Percentiles rank a stretch among this genome's conserved stretches.
Conservation (phyloP, 257 asterid genomes). For the Lithospermum erythrorhizon region DNA sequence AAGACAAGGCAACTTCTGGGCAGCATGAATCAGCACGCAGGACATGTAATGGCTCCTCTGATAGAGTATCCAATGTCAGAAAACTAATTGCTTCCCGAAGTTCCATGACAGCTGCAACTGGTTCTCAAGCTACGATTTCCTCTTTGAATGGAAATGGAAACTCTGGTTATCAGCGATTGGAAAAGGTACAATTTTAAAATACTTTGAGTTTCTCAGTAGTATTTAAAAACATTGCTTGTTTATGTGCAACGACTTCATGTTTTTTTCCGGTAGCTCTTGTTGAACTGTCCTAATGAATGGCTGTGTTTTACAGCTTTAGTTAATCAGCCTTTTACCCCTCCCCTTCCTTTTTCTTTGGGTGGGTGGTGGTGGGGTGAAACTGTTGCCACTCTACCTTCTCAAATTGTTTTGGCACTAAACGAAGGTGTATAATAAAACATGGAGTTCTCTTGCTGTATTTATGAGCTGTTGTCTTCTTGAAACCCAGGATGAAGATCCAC, state of each 20-base stretch:
- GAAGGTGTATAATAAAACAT: no score
- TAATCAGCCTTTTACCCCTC: no score
- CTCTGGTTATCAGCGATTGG: constrained; percentile 21
- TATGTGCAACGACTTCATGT: neutral
- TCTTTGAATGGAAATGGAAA: constrained; percentile 28
- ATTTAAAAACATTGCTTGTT: no score
- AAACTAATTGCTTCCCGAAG: constrained; percentile 26
- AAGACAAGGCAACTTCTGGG: constrained; percentile 31
- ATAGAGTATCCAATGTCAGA: constrained; percentile 27
- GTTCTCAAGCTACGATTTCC: constrained; percentile 19
- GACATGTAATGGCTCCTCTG: constrained; percentile 30
- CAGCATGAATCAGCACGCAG: constrained; percentile 36
- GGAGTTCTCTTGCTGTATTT: no score
- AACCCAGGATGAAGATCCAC: constrained; percentile 40
- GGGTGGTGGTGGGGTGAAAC: no score
- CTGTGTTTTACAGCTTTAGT: no score
- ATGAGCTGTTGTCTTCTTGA: constrained; percentile 11
- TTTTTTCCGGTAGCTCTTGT: no score
- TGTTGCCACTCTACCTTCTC: neutral
- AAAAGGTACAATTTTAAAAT: constrained; percentile 33
- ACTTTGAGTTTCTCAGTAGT: no score
- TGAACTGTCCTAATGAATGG: no score
- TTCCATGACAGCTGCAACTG: constrained; percentile 20
- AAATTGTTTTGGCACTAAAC: neutral
- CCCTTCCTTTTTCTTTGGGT: no score